Conservation (phyloP, 2,329 filamentous ascomycete genomes). For the Fonsecaea nubica region DNA sequence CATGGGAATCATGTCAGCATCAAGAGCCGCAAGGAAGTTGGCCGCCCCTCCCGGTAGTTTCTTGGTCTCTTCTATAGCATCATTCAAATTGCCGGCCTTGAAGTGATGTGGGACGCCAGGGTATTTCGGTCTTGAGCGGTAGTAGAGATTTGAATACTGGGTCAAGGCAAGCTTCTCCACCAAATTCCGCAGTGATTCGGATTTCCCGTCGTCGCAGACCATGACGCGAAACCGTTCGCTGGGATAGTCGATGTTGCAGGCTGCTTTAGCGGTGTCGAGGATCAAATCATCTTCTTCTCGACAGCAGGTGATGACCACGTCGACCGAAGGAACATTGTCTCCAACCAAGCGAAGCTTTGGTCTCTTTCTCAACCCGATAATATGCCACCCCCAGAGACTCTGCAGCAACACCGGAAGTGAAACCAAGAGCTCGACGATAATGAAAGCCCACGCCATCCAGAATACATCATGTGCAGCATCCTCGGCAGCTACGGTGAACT, state of each 20-base stretch:
- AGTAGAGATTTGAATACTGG: conserved; percentile 49
- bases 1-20: conserved; percentile 45
- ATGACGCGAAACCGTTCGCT: conserved; percentile 60
- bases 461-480: conserved; percentile 24
- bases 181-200: conserved; percentile 48
- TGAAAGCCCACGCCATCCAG: conserved; percentile 37
- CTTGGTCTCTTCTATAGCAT: conserved; percentile 33
- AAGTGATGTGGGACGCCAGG: conserved; percentile 36
- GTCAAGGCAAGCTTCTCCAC: conserved; percentile 46
- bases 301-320: conserved; percentile 63
- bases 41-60: conserved; percentile 34
- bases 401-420: conserved; percentile 34
- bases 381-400: conserved; percentile 30
- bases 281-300: conserved; percentile 62
- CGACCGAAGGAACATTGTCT: conserved; percentile 61
- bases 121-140: conserved; percentile 47
- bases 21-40: conserved; percentile 41
- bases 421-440: conserved; percentile 30
- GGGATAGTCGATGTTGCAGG: conserved; percentile 61
- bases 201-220: conserved; percentile 58
- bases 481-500: conserved; percentile 29
- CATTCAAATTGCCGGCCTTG: conserved; percentile 41
- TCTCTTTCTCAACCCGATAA: conserved; percentile 23
- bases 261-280: conserved; percentile 60
- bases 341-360: conserved; percentile 34